Evolutionary conservation across 2,329 filamentous ascomycete species (phyloP).

Genomic region (Cladophialophora psammophila): DNA sequence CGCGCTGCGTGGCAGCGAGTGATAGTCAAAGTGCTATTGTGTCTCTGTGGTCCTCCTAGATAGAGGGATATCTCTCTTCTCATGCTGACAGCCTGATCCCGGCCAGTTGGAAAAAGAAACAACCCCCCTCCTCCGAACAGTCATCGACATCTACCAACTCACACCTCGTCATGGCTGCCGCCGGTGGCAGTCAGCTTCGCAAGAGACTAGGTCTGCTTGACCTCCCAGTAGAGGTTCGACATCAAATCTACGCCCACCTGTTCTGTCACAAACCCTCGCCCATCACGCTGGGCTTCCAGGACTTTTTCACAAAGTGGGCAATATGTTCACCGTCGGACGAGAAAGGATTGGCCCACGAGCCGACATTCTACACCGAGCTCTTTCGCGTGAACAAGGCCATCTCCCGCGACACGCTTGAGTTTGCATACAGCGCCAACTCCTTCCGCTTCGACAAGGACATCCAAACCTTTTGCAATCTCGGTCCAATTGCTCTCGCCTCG

Average conservation of each 20-base stretch:
- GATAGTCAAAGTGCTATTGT: background rate
- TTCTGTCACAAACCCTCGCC: slow-evolving; percentile 30
- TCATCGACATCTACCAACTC: too few relatives aligned
- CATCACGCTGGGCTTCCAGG: slow-evolving; percentile 21
- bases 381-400: slow-evolving; percentile 35
- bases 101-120: background rate
- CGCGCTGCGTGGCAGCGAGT: background rate
- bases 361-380: slow-evolving; percentile 30
- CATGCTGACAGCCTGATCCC: background rate
- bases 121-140: background rate
- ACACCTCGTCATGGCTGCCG: background rate
- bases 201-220: slow-evolving; percentile 16
- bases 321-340: slow-evolving; percentile 6
- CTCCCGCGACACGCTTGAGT: slow-evolving; percentile 32
- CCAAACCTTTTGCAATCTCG: slow-evolving; percentile 22
- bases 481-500: slow-evolving; percentile 25
- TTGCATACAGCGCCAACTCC: slow-evolving; percentile 31
- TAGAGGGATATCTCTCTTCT: background rate
- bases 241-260: slow-evolving; percentile 30
- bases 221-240: slow-evolving; percentile 32
- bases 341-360: slow-evolving; percentile 5
- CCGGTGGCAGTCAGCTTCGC: background rate
- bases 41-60: background rate
- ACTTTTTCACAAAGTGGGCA: slow-evolving; percentile 9
- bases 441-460: slow-evolving; percentile 30